Evolutionary conservation across 2,329 filamentous ascomycete species (phyloP).

Genomic region (Dothideomycetidae sp.): DNA sequence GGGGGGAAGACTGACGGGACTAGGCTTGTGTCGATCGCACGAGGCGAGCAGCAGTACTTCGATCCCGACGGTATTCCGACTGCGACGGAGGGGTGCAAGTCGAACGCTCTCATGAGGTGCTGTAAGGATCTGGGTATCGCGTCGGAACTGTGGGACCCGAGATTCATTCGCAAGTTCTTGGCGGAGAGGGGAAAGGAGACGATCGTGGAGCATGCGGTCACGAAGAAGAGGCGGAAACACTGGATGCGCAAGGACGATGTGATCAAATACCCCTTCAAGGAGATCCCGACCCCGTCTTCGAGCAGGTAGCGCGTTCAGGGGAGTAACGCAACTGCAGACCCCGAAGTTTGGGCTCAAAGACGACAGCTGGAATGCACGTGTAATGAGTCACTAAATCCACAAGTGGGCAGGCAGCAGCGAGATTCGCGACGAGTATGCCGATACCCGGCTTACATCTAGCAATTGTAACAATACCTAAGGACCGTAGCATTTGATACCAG

Average conservation of each 20-base stretch:
- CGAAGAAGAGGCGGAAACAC: slow-evolving; percentile 80
- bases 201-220: slow-evolving; percentile 77
- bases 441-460: too few species aligned
- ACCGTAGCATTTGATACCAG: not conserved
- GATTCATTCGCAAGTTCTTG: slow-evolving; percentile 75
- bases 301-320: too few species aligned
- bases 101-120: slow-evolving; percentile 93
- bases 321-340: too few species aligned
- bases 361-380: too few species aligned
- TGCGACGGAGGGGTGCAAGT: slow-evolving; percentile 92
- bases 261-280: slow-evolving; percentile 50
- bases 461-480: not conserved
- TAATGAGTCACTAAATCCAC: too few species aligned
- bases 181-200: slow-evolving; percentile 59
- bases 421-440: too few species aligned
- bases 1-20: slow-evolving; percentile 2
- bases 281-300: slow-evolving; percentile 19
- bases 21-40: slow-evolving; percentile 81
- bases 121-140: slow-evolving; percentile 96
- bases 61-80: slow-evolving; percentile 78
- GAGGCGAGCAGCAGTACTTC: slow-evolving; percentile 93
- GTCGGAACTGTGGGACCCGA: slow-evolving; percentile 90
- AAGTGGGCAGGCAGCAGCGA: too few species aligned
- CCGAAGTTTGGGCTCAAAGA: too few species aligned
- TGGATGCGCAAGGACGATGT: slow-evolving; percentile 75